Base-by-base conservation (phyloP, 306 rosid genomes). In the Astragalus membranaceus region DNA sequence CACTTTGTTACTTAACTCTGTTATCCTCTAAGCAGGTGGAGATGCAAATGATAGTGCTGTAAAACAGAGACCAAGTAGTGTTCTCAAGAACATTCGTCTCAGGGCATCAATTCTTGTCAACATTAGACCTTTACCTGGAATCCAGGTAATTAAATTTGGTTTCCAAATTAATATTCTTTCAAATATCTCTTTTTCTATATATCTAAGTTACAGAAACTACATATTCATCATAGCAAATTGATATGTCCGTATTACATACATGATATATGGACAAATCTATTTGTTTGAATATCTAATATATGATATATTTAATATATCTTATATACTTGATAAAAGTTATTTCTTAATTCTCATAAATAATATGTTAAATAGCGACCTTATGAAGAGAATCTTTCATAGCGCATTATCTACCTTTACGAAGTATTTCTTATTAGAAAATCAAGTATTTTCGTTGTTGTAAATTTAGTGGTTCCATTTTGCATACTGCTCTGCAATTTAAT, bases 41-140 rank as follows among this genome's bases (percentile, higher is more conserved):
- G 47, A 50, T 47, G 60, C 26, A 29, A 75, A 71, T 66, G 42
- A 14, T 1, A 33, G 42, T 57, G 65, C 41, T 5, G 6, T 5
- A 3, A 64, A 47, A 16, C 41, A 49, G 10, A 36, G 13, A 17
- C 5, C 42, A 35, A 69, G 26, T 13, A 4, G 14, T 17, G 11
- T 69, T 33, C 68, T 74, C 0, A 84, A 76, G 69, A 76, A 55
- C 2, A 63, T 84, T 50, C 84, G 87, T 4, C 73, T 90, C 0
- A 76, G 88, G 53, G 85, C 91, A 62, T 56, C 82, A 3, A 7
- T 88, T 78, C 76, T 84, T 23, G 80, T 86, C 33, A 87, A 90
- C 44, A 8, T 82, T 46, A 81, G 91, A 55, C 88, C 87, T 6
- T 32, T 75, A 39, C 52, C 69, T 14, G 91, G 94, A 72, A 79